These are phyloP conservation scores for Porphyra umbilicalis DNA, from an alignment of 31 red algal genomes.

Conservation along the genomic window DNA sequence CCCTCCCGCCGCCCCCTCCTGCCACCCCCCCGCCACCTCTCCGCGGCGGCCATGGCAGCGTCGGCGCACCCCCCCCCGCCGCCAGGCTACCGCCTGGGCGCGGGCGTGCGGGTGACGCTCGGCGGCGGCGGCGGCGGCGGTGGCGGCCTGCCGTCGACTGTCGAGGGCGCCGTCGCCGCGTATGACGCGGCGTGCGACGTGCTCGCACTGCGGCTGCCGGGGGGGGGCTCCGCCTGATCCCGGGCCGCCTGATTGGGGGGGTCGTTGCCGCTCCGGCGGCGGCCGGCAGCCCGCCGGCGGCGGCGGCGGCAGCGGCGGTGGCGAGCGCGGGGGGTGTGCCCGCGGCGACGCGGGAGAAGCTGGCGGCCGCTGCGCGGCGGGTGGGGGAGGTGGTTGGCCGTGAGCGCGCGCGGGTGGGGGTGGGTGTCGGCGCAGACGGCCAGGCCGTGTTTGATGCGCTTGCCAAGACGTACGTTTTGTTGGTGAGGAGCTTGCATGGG, in stretches of 20 bases:
- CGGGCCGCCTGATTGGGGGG: neutral
- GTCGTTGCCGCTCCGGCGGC: neutral
- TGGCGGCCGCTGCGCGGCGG: neutral
- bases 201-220: neutral
- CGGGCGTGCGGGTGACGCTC: neutral
- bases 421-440: neutral
- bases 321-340: neutral
- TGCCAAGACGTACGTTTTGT: slow-evolving; percentile 8
- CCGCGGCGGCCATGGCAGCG: neutral
- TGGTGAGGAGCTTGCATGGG: too few relatives aligned
- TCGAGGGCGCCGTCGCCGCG: neutral
- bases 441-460: slow-evolving; percentile 15
- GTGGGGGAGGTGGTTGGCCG: neutral
- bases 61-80: neutral
- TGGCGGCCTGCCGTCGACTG: neutral
- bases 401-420: slow-evolving; percentile 1
- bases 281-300: neutral
- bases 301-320: neutral
- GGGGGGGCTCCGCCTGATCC: neutral
- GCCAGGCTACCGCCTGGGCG: neutral
- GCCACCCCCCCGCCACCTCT: neutral
- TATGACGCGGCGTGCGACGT: neutral
- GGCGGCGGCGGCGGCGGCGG: neutral
- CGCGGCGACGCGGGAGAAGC: neutral
- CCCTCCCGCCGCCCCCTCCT: neutral